Evolutionary conservation across 1,284 basidiomycete genomes (phyloP).

Genomic region (Marasmius fiardii): DNA sequence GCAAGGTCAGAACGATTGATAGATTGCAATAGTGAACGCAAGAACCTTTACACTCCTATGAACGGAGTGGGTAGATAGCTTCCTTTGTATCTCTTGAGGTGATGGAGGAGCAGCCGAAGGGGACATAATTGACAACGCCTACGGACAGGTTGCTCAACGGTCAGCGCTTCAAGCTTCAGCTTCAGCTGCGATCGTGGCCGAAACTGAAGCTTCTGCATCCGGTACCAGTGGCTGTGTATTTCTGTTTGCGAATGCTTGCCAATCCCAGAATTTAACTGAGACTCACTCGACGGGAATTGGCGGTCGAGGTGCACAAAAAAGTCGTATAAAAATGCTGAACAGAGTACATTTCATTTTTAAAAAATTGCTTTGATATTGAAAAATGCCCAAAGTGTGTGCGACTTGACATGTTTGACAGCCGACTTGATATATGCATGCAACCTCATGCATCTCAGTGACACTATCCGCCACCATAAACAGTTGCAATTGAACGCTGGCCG

Average conservation of each 20-base stretch:
- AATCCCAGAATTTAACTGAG: no score
- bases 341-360: no score
- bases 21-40: background rate
- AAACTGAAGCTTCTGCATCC: background rate
- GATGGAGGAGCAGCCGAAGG: conserved; percentile 72
- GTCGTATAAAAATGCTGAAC: no score
- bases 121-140: conserved; percentile 30
- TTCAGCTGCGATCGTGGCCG: background rate
- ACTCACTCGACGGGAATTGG: no score
- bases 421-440: no score
- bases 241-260: background rate
- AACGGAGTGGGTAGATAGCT: conserved; percentile 75
- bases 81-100: conserved; percentile 82
- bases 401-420: no score
- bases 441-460: no score
- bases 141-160: background rate
- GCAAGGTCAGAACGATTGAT: background rate
- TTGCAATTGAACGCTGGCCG: no score
- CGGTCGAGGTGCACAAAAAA: no score
- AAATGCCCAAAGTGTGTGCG: no score
- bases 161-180: background rate
- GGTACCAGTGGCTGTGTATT: background rate
- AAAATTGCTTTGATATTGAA: no score
- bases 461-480: no score
- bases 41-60: conserved; percentile 44